Evolutionary conservation across 2,329 filamentous ascomycete species (phyloP), one percentile per base, ranked within the genome.

Genomic region (Aspergillus glaucus): DNA sequence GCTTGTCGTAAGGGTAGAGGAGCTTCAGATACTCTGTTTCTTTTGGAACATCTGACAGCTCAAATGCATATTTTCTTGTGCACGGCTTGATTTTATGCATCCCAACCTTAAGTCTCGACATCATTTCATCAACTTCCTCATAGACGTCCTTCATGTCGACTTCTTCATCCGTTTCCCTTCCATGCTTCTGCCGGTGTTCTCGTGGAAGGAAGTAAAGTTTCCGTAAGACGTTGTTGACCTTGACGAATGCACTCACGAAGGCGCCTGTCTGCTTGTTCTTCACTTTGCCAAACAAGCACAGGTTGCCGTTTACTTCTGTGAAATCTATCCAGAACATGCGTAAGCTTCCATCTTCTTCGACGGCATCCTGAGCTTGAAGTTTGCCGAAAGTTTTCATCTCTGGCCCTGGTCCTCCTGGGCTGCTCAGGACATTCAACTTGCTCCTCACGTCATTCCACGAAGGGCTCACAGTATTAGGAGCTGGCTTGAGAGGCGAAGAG

Each of bases 311-410:
- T 64, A 95, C 76, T 65, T 98, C 93, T 1, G 86, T 89, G 63
- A 95, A 98, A 69, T 98, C 93, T 6, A 88, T 86, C 93, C 93
- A 98, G 74, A 96, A 98, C 75, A 98, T 89, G 57, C 86, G 85
- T 26, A 98, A 76, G 58, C 87, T 94, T 32, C 92, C 93, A 62
- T 98, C 91, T 54, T 88, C 84, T 66, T 97, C 92, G n/a, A 95
- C 73, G n/a, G 88, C 90, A 68, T 95, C 86, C 54, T 86, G 81
- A 50, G 88, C 79, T 55, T 86, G 83, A 44, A 96, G 79, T 70
- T 97, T 98, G 37, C 90, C 90, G 55, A 88, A 80, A 7, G 75
- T 77, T 19, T 62, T 59, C 30, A 76, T 73, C 55, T 89, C 85
- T 3, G 80, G 66, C 9, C 43, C 43, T 3, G 88, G 84, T 61